These are phyloP conservation scores for Naegleria fowleri DNA, from an alignment of 208 protist genomes.

Conservation along the genomic window DNA sequence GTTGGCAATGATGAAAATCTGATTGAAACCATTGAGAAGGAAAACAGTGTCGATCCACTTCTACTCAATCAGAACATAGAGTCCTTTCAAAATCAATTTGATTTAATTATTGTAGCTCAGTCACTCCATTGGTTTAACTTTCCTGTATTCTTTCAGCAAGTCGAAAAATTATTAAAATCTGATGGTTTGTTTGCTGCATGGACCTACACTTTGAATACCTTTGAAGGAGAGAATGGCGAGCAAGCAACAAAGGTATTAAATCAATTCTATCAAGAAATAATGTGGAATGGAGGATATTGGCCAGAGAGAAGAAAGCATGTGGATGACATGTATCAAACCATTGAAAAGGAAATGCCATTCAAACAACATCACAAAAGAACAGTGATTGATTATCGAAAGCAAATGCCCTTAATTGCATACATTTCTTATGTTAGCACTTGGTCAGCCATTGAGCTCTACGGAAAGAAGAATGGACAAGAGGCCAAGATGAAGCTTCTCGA, in stretches of 20 bases:
- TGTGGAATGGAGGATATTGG: neutral
- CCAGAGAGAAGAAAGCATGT: neutral
- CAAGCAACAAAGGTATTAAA: neutral
- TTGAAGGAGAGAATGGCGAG: neutral
- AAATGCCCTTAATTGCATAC: neutral
- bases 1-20: neutral
- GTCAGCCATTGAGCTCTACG: neutral
- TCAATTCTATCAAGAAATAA: neutral
- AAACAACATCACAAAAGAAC: neutral
- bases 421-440: neutral
- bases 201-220: neutral
- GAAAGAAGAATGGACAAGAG: neutral
- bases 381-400: neutral
- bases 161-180: neutral
- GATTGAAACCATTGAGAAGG: neutral
- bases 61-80: neutral
- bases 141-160: neutral
- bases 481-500: neutral
- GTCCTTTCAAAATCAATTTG: neutral
- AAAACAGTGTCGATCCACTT: neutral
- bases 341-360: neutral
- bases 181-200: neutral
- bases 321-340: neutral
- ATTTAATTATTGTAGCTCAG: slow-evolving; percentile 1
- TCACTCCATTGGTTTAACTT: slow-evolving; percentile 16